Conservation (phyloP, 2,329 filamentous ascomycete species). For the Myriangium duriaei region DNA sequence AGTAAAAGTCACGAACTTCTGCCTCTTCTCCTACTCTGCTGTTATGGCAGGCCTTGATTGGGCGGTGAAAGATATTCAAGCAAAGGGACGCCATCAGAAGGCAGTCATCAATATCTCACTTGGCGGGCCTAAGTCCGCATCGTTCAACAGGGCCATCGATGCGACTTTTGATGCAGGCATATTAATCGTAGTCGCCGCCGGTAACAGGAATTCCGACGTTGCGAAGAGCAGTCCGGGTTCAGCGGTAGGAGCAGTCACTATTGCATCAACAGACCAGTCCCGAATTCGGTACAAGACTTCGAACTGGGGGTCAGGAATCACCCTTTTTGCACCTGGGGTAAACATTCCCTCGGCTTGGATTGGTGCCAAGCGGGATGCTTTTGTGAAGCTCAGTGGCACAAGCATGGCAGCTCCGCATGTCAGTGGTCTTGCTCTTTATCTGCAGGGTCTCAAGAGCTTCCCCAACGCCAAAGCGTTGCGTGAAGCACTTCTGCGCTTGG, state of each 20-base stretch:
- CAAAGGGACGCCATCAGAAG: slow-evolving; percentile 19
- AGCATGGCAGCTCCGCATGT: slow-evolving; percentile 57
- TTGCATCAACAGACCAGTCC: slow-evolving; percentile 22
- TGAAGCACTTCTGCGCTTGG: no score
- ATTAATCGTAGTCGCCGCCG: slow-evolving; percentile 43
- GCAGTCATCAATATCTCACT: slow-evolving; percentile 46
- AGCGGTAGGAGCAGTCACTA: slow-evolving; percentile 23
- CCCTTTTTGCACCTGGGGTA: slow-evolving; percentile 27
- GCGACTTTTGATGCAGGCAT: slow-evolving; percentile 36
- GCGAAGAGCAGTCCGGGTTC: slow-evolving; percentile 22
- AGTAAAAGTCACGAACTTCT: slow-evolving; percentile 43
- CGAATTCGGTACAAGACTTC: slow-evolving; percentile 26
- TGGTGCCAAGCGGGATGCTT: slow-evolving; percentile 31
- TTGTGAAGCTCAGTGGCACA: slow-evolving; percentile 41
- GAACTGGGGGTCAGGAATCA: slow-evolving; percentile 27
- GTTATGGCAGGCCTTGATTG: slow-evolving; percentile 49
- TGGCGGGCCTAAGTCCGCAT: slow-evolving; percentile 32
- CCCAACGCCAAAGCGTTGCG: no score
- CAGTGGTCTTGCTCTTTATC: slow-evolving; percentile 55
- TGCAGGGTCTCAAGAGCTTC: slow-evolving; percentile 10
- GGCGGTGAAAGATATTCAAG: slow-evolving; percentile 24
- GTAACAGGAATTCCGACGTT: slow-evolving; percentile 32
- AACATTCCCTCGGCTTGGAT: slow-evolving; percentile 35
- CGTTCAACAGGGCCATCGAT: slow-evolving; percentile 40
- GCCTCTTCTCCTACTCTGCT: slow-evolving; percentile 36